Conservation (phyloP, 176 grass and related monocot species). For the Bolboschoenus planiculmis region DNA sequence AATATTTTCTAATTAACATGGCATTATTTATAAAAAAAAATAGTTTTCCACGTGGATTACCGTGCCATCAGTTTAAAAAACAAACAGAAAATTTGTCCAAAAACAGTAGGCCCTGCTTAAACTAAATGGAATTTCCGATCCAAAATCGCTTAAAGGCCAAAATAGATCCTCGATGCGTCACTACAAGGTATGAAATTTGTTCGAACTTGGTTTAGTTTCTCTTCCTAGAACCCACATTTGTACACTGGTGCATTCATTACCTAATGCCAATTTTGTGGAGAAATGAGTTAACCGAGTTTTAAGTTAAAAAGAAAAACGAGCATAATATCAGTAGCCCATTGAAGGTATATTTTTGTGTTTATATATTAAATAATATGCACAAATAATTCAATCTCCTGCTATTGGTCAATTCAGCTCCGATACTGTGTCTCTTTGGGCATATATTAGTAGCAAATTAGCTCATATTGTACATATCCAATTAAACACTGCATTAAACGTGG, state of each 20-base stretch:
- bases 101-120: constrained; percentile 29
- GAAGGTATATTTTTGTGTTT: background rate
- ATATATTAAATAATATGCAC: background rate
- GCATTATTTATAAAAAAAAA: background rate
- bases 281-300: background rate
- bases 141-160: background rate
- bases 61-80: background rate
- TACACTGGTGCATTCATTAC: background rate
- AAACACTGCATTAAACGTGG: too few relatives aligned
- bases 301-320: background rate
- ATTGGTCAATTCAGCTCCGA: background rate
- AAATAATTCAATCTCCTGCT: background rate
- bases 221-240: background rate
- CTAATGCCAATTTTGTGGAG: background rate
- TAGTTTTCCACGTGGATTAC: background rate
- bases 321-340: background rate
- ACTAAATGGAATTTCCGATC: constrained; percentile 41
- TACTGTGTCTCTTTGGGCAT: background rate
- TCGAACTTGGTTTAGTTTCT: background rate
- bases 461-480: background rate
- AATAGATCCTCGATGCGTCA: constrained; percentile 67
- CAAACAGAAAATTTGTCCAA: too few relatives aligned
- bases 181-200: constrained; percentile 39
- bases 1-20: background rate
- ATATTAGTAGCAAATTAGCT: background rate